Base-by-base conservation (phyloP, 2,329 filamentous ascomycete genomes). In the Helicocarpus griseus region DNA sequence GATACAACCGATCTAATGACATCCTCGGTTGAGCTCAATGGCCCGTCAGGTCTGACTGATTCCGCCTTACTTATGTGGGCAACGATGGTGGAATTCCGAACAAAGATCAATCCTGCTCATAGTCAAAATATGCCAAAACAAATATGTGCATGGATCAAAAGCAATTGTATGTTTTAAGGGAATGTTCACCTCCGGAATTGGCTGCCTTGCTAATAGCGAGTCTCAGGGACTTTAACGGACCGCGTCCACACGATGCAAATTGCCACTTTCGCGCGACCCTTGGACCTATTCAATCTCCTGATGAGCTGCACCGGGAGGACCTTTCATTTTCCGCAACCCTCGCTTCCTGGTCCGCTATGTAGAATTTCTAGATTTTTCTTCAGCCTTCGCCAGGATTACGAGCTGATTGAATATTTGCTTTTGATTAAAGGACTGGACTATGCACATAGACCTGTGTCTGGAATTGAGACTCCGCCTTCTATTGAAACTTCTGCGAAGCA, bases 141-240 rank as follows among this genome's bases (percentile, higher is more conserved):
- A 60, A 77, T 93, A 33, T 79, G 93, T 51, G 78, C 82, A 59
- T 98, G 93, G 93, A 67, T 93, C 1, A 83, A 89, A 59, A 78
- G 82, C 31, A 84, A 79, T 60, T 98, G 91, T 89, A 83, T 82
- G 57, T 86, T 89, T 57, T n/a, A 83, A 87, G 91, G 73, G 65
- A 78, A 67, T 50, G 1, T 13, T 13, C n/a, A 21, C 13, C 6
- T 17, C 24, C 6, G 33, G n/a, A 14, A 31, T 47, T 7, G 9
- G 4, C 7, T 39, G 19, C 28, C 38, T 51, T 28, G 47, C 49
- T 55, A 19, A 46, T 52, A 48, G 54, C 65, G 46, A 40, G 14
- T n/a, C 48, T 44, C 56, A 86, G 82, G 76, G 36, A 69, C 68
- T 2, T 70, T 77, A 56, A 69, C 73, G 17, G 88, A 95, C 61